Conservation (phyloP, 768 basidiomycete genomes). For the Neoboletus brunneissimus region DNA sequence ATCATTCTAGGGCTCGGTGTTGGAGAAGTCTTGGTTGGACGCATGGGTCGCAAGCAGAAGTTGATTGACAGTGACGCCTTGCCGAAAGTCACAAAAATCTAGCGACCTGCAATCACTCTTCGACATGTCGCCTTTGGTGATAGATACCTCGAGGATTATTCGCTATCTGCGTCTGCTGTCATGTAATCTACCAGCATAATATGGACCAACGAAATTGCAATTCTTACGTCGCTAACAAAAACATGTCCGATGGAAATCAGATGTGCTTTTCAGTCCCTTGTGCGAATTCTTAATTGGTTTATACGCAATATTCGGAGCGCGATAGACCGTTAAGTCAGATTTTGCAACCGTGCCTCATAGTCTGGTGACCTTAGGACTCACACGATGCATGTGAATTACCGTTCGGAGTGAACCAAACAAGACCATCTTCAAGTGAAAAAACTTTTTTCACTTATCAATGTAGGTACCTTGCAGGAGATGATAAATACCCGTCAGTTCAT, state of each 20-base stretch:
- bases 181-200: not conserved
- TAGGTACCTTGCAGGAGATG: not conserved
- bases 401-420: constrained; percentile 16
- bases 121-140: not conserved
- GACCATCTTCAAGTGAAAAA: constrained; percentile 21
- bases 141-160: not conserved
- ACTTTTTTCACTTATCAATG: constrained; percentile 1
- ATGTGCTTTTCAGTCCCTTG: not conserved
- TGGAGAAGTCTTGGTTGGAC: constrained; percentile 73
- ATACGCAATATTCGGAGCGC: too few species aligned
- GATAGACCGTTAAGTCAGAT: not conserved
- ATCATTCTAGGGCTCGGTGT: constrained; percentile 68
- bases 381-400: not conserved
- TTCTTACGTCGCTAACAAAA: not conserved
- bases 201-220: not conserved
- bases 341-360: not conserved
- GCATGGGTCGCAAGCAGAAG: constrained; percentile 36
- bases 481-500: constrained; percentile 5
- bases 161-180: not conserved
- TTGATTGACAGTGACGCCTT: not conserved
- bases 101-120: not conserved
- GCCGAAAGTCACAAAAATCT: not conserved
- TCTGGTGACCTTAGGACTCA: too few species aligned
- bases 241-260: not conserved
- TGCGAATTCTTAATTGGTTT: not conserved